phyloP scores from a whole-genome alignment of 2,329 filamentous ascomycete species.

The Microdochium nivale region DNA sequence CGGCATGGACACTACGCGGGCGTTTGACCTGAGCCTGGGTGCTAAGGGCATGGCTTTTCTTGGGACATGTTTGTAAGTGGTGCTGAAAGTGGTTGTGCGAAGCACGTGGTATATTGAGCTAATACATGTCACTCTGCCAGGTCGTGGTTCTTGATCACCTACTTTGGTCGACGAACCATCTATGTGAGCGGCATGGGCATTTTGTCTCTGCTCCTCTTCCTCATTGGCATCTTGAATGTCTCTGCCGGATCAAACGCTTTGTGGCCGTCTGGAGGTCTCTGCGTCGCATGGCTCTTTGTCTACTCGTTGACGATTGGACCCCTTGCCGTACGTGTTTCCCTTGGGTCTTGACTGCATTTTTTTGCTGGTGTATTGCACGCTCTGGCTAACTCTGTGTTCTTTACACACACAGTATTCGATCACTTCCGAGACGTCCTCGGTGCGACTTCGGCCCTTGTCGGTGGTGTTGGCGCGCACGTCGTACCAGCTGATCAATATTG shows the following conservation, averaged over 20 bases:
- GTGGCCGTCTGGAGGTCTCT: conserved; percentile 30
- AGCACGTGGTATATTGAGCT: no score
- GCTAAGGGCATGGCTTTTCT: conserved; percentile 25
- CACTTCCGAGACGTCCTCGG: conserved; percentile 37
- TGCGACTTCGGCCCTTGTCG: conserved; percentile 35
- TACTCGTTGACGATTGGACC: conserved; percentile 40
- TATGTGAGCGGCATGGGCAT: conserved; percentile 28
- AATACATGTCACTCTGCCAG: conserved; percentile 24
- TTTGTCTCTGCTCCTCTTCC: conserved; percentile 25
- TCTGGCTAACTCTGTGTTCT: conserved; percentile 8
- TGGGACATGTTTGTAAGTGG: conserved; percentile 27
- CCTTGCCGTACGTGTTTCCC: conserved; percentile 25
- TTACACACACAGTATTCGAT: conserved; percentile 28
- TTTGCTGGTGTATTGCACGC: no score
- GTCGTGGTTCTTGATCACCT: conserved; percentile 27
- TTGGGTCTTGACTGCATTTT: background rate
- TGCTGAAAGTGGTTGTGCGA: conserved; percentile 15
- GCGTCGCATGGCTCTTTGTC: conserved; percentile 33
- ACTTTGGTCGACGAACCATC: conserved; percentile 30
- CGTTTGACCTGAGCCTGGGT: conserved; percentile 23
- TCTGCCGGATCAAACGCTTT: conserved; percentile 31
- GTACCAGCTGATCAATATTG: conserved; percentile 35
- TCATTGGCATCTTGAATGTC: conserved; percentile 30
- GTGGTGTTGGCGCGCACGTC: conserved; percentile 32
- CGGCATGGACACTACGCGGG: conserved; percentile 18